Conservation (phyloP, 106 monocot species). For the Posidonia australis region DNA sequence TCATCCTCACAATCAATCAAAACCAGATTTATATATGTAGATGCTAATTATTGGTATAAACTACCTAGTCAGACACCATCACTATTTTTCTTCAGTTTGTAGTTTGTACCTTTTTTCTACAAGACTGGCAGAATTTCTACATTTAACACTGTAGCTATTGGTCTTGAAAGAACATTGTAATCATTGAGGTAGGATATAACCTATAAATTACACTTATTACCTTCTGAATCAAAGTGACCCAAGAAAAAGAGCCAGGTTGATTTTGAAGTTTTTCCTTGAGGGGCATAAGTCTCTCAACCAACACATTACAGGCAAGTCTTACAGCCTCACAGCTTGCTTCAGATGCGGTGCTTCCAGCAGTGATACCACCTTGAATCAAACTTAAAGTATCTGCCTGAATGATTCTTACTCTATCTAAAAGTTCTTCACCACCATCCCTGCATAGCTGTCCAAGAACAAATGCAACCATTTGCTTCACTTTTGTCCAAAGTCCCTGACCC, state of each 20-base stretch:
- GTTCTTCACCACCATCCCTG: conserved; percentile 21
- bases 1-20: too few species aligned
- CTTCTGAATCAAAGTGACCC: conserved; percentile 50
- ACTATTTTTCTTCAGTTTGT: too few species aligned
- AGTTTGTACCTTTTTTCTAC: too few species aligned
- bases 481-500: conserved; percentile 90
- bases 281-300: conserved; percentile 43
- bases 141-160: too few species aligned
- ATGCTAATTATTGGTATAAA: too few species aligned
- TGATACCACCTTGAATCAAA: conserved; percentile 64
- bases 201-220: too few species aligned
- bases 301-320: conserved; percentile 40
- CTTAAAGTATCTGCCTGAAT: conserved; percentile 81
- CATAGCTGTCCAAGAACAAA: conserved; percentile 57
- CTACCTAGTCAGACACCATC: too few species aligned
- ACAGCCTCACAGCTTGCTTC: conserved; percentile 79
- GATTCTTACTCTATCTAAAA: conserved; percentile 49
- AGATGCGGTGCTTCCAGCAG: conserved; percentile 73
- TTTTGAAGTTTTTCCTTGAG: conserved; percentile 41
- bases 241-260: conserved; percentile 26
- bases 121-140: too few species aligned
- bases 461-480: conserved; percentile 77
- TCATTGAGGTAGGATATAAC: too few species aligned
- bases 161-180: too few species aligned
- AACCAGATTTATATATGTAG: too few species aligned